A percentile compares a stretch with the other conserved stretches of the same genome.
Evolutionary conservation across 257 asterid species (phyloP).

Genomic region (Nicotiana noctiflora): DNA sequence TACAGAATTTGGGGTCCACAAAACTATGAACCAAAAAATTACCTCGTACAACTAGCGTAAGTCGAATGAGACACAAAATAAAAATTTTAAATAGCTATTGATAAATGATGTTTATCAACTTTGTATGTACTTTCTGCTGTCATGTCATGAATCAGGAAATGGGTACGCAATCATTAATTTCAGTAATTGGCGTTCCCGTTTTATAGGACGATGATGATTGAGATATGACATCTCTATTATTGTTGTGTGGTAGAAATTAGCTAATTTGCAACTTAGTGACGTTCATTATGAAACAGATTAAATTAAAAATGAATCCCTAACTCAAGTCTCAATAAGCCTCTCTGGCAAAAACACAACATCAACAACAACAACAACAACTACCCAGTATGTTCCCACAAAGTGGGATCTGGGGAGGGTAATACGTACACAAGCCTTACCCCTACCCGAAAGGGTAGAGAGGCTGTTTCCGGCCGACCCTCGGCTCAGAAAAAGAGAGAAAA

Average conservation of each 20-base stretch:
- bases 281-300: not conserved
- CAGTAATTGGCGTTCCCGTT: not conserved
- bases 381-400: too few relatives aligned
- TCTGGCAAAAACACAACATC: not conserved
- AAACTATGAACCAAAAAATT: too few relatives aligned
- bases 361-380: too few relatives aligned
- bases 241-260: not conserved
- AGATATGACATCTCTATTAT: not conserved
- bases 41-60: too few relatives aligned
- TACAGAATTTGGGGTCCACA: too few relatives aligned
- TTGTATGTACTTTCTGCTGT: not conserved
- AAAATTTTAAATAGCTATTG: too few relatives aligned
- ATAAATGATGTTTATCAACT: not conserved
- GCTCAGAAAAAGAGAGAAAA: too few relatives aligned
- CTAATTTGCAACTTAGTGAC: not conserved
- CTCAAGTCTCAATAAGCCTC: not conserved
- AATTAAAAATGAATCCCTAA: not conserved
- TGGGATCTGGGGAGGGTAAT: too few relatives aligned
- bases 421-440: too few relatives aligned
- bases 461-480: too few relatives aligned
- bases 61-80: too few relatives aligned
- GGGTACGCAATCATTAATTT: not conserved
- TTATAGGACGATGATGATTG: not conserved
- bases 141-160: not conserved
- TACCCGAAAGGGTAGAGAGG: too few relatives aligned